These are phyloP conservation scores for Vitis hybrid DNA, from an alignment of 177 flowering plant species.

Conservation along the genomic window DNA sequence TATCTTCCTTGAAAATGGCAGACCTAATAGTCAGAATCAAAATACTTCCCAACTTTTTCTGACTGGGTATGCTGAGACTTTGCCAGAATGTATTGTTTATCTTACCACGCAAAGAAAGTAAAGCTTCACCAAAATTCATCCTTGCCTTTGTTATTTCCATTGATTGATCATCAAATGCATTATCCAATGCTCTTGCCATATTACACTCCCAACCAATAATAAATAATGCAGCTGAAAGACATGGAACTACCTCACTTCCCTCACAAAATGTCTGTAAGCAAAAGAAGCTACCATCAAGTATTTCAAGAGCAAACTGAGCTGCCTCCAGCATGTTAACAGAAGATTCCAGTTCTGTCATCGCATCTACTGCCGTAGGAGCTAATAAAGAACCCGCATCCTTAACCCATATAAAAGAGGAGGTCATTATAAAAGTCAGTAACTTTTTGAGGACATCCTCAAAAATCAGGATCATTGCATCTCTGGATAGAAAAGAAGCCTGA, in stretches of 20 bases:
- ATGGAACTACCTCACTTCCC: constrained; percentile 47
- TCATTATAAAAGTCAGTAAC: constrained; percentile 37
- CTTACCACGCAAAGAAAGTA: constrained; percentile 43
- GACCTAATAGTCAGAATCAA: constrained; percentile 56
- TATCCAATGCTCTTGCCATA: constrained; percentile 25
- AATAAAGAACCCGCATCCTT: constrained; percentile 40
- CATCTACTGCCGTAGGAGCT: constrained; percentile 15
- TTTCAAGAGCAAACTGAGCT: constrained; percentile 69
- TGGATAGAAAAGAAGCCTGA: constrained; percentile 52
- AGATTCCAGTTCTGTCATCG: constrained; percentile 20
- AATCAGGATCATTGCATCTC: constrained; percentile 38
- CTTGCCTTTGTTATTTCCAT: constrained; percentile 20
- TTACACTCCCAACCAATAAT: constrained; percentile 70
- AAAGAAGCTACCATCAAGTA: constrained; percentile 64
- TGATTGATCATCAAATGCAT: constrained; percentile 27
- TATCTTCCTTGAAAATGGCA: constrained; percentile 44
- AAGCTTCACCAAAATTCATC: constrained; percentile 40
- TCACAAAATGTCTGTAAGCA: constrained; percentile 40
- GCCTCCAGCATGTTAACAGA: constrained; percentile 31
- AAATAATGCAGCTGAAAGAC: constrained; percentile 61
- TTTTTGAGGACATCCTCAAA: constrained; percentile 48
- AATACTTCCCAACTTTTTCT: constrained; percentile 33
- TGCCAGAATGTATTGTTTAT: constrained; percentile 41
- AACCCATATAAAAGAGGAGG: constrained; percentile 64
- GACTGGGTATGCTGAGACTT: constrained; percentile 27